Base-by-base conservation (phyloP, 257 asterid species). In the Rehmannia glutinosa region DNA sequence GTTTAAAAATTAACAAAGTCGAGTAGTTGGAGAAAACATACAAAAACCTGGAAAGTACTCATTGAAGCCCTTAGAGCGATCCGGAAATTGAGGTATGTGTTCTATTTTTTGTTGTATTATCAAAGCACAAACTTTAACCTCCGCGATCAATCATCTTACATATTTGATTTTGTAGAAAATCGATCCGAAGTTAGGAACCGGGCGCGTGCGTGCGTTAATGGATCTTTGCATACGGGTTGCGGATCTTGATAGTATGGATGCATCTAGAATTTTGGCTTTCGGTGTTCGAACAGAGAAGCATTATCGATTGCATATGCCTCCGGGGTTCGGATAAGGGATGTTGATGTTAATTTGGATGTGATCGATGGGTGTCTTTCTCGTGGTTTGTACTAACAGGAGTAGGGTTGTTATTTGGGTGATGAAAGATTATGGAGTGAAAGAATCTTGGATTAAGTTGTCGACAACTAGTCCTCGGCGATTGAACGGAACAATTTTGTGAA, bases 371-470 rank as follows among this genome's bases (percentile, higher is more conserved):
- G 65, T 32, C 75, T 87, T 52, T 75, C 81, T 63, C n/a, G 33
- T 81, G 62, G 47, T 82, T 12, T 45, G 74, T 47, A 5, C 56
- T 19, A 28, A 25, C 6, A 66, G 28, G 67, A 52, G 38, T 43
- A n/a, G 69, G 55, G 64, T 65, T 11, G 82, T 65, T 8, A 24
- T 87, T 6, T 87, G 95, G 95, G 75, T 84, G 65, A 84, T 84
- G 89, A 79, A 78, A 64, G 80, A 81, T 32, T 84, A 80, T 30
- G 77, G 82, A 1, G 79, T 76, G 56, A 63, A 65, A 13, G 86
- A 79, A 60, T 84, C 87, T 8, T 87, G 95, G 95, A 74, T 68
- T 11, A 82, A 71, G 69, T 57, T 87, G 61, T 35, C 84, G 25
- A 15, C 82, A 0, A 63, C 80, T 56, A 59, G 78, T 17, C 71